Percentiles rank a stretch among this genome's conserved stretches.
Conservation (phyloP, 345 rosid species). For the Raphanus sativus region DNA sequence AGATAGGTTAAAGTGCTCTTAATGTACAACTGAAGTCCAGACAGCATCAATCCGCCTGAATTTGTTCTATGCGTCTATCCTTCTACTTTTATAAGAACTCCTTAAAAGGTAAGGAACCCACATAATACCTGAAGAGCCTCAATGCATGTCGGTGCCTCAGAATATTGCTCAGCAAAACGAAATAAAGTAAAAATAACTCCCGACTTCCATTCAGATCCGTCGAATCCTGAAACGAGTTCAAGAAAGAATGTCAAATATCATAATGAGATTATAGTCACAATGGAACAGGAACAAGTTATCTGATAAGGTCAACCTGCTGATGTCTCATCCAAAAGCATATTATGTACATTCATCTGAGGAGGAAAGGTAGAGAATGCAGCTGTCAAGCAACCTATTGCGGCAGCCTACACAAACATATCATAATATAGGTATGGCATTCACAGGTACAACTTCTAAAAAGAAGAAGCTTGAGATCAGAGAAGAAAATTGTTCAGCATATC, state of each 20-base stretch:
- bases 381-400: slow-evolving; percentile 72
- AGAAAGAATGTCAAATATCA: slow-evolving; percentile 35
- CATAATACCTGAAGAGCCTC: slow-evolving; percentile 85
- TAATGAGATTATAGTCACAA: slow-evolving; percentile 6
- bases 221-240: slow-evolving; percentile 53
- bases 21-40: background rate
- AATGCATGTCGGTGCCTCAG: slow-evolving; percentile 59
- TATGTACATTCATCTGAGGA: slow-evolving; percentile 52
- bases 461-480: slow-evolving; percentile 4
- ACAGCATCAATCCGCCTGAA: slow-evolving; percentile 9
- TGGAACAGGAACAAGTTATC: background rate
- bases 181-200: slow-evolving; percentile 63
- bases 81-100: slow-evolving; percentile 14
- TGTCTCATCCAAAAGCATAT: slow-evolving; percentile 65
- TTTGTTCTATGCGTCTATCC: slow-evolving; percentile 3
- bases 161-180: slow-evolving; percentile 52
- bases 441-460: background rate
- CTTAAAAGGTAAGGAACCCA: slow-evolving; percentile 8
- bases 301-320: slow-evolving; percentile 49
- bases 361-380: slow-evolving; percentile 79
- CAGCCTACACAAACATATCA: slow-evolving; percentile 47
- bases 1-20: background rate
- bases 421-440: slow-evolving; percentile 21
- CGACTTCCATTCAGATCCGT: slow-evolving; percentile 46
- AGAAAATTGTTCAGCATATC: slow-evolving; percentile 15